A percentile compares a stretch with the other conserved stretches of the same genome.
Conservation (phyloP, 345 rosid genomes). For the Garcia nutans region DNA sequence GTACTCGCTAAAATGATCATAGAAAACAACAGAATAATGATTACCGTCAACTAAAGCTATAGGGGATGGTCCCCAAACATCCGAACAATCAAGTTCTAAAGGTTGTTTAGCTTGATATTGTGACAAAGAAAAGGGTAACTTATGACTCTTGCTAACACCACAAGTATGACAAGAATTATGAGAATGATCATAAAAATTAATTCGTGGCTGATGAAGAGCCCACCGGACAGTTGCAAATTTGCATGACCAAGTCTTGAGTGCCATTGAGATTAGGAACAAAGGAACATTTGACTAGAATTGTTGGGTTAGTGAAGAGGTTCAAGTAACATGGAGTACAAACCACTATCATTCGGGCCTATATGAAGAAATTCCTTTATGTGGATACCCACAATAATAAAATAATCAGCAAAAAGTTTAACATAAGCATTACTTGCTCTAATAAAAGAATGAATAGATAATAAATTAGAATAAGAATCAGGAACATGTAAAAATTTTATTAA, state of each 20-base stretch:
- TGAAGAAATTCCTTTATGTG: too few species aligned
- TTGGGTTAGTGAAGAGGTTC: too few species aligned
- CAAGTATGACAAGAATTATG: background rate
- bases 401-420: too few species aligned
- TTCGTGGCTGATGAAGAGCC: background rate
- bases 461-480: too few species aligned
- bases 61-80: too few species aligned
- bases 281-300: too few species aligned
- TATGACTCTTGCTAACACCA: background rate
- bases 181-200: too few species aligned
- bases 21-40: background rate
- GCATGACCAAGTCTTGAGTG: too few species aligned
- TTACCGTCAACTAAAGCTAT: background rate
- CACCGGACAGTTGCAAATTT: background rate
- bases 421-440: too few species aligned
- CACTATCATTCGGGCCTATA: background rate
- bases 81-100: background rate
- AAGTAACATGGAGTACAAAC: background rate
- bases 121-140: background rate
- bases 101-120: background rate
- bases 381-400: background rate
- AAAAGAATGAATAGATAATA: too few species aligned
- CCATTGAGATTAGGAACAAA: too few species aligned
- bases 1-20: too few species aligned
- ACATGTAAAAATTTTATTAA: background rate